Evolutionary conservation across 2,329 filamentous ascomycete genomes (phyloP).

Genomic region (Sporothrix brunneoviolacea): DNA sequence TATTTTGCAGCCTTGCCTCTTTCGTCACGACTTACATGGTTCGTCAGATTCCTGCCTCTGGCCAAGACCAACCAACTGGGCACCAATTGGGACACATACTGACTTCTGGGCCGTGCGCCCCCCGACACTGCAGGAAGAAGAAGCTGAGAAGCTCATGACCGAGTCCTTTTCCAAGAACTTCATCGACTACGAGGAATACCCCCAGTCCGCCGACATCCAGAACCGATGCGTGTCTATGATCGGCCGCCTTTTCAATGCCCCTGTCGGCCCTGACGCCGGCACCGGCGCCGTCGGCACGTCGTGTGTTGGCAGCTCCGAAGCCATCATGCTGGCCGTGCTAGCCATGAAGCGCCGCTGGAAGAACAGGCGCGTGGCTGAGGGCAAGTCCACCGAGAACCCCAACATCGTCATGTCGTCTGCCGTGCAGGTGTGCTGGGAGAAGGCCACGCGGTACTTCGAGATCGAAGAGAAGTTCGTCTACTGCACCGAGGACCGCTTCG

Average conservation of each 20-base stretch:
- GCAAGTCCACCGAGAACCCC: conserved; percentile 71
- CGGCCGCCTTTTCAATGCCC: conserved; percentile 79
- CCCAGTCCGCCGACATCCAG: conserved; percentile 75
- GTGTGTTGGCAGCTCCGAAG: conserved; percentile 83
- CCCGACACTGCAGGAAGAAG: conserved; percentile 76
- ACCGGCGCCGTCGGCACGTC: conserved; percentile 75
- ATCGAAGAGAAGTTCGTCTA: conserved; percentile 79
- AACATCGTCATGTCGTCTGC: conserved; percentile 96
- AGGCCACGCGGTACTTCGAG: conserved; percentile 83
- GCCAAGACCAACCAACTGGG: not conserved
- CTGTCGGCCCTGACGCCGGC: conserved; percentile 42
- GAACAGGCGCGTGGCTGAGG: conserved; percentile 74
- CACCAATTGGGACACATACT: not conserved
- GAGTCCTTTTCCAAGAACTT: conserved; percentile 94
- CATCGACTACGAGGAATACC: conserved; percentile 82
- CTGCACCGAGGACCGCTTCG: conserved; percentile 52
- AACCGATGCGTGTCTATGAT: conserved; percentile 92
- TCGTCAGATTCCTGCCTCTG: conserved; percentile 23
- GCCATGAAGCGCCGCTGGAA: conserved; percentile 97
- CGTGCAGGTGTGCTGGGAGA: conserved; percentile 97
- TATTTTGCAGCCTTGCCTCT: conserved; percentile 61
- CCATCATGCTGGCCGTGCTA: conserved; percentile 73
- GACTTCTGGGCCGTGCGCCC: no score
- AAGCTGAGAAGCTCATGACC: conserved; percentile 91
- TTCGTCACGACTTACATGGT: conserved; percentile 98